phyloP scores from a whole-genome alignment of 306 rosid genomes.

The Glycine soja region DNA sequence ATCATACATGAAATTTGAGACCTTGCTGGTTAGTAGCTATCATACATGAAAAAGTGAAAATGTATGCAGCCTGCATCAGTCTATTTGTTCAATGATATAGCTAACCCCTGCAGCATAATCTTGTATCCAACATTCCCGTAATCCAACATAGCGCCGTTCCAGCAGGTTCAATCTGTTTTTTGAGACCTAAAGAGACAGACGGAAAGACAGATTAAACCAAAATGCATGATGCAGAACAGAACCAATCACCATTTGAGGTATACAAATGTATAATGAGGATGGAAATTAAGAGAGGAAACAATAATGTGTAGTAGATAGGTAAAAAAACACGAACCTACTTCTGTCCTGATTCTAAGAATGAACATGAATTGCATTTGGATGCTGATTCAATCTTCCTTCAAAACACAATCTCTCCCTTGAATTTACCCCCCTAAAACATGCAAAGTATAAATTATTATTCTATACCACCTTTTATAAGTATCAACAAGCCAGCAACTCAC shows the following conservation, averaged over 20 bases:
- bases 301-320: background rate
- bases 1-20: background rate
- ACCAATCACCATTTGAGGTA: background rate
- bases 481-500: background rate
- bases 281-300: too few species aligned
- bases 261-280: too few species aligned
- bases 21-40: background rate
- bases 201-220: background rate
- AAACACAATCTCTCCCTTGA: background rate
- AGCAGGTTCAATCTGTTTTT: background rate
- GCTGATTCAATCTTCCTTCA: constrained; percentile 4
- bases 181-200: background rate
- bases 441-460: background rate
- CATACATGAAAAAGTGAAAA: background rate
- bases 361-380: background rate
- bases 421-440: background rate
- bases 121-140: background rate
- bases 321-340: background rate
- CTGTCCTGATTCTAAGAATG: background rate
- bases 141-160: background rate
- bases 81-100: background rate
- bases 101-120: background rate
- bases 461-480: too few species aligned
- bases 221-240: background rate
- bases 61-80: background rate